Evolutionary conservation across 169 alveolate genomes (phyloP).

Genomic region (Besnoitia besnoiti): DNA sequence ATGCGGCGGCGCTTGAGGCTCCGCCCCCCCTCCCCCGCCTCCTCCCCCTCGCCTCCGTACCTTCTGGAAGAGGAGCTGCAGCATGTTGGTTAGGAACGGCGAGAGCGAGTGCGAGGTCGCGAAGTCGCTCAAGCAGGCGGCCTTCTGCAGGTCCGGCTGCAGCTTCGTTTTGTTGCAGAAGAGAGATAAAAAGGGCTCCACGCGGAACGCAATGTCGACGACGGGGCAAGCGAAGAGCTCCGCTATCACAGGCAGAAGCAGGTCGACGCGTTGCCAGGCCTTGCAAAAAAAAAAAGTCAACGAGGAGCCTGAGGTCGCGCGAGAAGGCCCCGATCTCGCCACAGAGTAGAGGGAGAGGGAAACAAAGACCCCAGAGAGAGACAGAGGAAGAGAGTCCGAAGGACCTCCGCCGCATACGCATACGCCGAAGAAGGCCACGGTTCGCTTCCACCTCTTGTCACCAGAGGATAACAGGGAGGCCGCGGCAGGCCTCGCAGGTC

Average conservation of each 20-base stretch:
- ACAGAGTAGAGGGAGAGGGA: neutral
- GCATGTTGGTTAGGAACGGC: constrained; percentile 4
- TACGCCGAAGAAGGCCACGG: too few relatives aligned
- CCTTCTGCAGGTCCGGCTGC: neutral
- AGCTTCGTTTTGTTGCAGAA: constrained; percentile 11
- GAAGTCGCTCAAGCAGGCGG: constrained; percentile 2
- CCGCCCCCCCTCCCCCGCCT: neutral
- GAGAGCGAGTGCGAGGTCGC: neutral
- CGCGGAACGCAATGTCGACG: constrained; percentile 2
- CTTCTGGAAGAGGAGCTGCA: constrained; percentile 14
- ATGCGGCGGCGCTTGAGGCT: too few relatives aligned
- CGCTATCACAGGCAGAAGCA: constrained; percentile 15
- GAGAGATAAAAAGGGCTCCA: constrained; percentile 24
- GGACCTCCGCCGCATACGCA: too few relatives aligned
- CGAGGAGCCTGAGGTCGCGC: neutral
- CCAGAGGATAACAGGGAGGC: too few relatives aligned
- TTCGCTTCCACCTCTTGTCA: too few relatives aligned
- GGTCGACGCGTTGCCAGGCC: constrained; percentile 21
- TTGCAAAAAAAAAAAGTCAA: neutral
- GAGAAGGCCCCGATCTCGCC: neutral
- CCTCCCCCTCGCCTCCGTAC: neutral
- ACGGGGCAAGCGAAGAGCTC: constrained; percentile 21
- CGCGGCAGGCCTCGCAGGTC: too few relatives aligned
- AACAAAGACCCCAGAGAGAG: too few relatives aligned
- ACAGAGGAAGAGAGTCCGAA: too few relatives aligned